Evolutionary conservation across 768 basidiomycete species (phyloP).

Genomic region (Trametes cingulata): DNA sequence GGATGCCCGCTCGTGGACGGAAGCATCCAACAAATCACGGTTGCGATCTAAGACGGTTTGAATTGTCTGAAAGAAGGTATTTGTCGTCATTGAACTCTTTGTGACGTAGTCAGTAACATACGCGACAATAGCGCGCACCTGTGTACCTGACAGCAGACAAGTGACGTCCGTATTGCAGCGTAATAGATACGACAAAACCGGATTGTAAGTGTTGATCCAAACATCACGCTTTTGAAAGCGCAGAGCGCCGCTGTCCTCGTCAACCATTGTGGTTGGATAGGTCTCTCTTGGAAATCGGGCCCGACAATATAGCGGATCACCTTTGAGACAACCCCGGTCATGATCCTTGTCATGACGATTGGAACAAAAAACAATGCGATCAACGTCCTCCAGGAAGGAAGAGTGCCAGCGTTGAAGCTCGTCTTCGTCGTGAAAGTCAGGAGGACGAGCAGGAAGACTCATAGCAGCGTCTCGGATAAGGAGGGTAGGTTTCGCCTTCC

Average conservation of each 20-base stretch:
- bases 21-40: neutral
- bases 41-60: conserved; percentile 9
- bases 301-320: neutral
- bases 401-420: neutral
- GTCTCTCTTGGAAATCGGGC: neutral
- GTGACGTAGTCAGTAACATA: conserved; percentile 48
- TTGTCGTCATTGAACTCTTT: conserved; percentile 41
- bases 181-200: conserved; percentile 35
- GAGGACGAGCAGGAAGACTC: neutral
- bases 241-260: conserved; percentile 30
- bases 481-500: neutral
- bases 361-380: neutral
- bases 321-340: neutral
- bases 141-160: conserved; percentile 40
- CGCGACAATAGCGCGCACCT: conserved; percentile 38
- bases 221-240: conserved; percentile 35
- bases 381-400: neutral
- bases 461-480: neutral
- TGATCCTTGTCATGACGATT: neutral
- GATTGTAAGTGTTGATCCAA: conserved; percentile 39
- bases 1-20: neutral
- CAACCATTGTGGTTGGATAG: conserved; percentile 28
- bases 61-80: conserved; percentile 39
- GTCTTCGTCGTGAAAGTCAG: neutral
- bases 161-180: conserved; percentile 43